These are phyloP conservation scores for Stylosanthes scabra DNA, from an alignment of 331 rosid genomes.

Conservation along the genomic window DNA sequence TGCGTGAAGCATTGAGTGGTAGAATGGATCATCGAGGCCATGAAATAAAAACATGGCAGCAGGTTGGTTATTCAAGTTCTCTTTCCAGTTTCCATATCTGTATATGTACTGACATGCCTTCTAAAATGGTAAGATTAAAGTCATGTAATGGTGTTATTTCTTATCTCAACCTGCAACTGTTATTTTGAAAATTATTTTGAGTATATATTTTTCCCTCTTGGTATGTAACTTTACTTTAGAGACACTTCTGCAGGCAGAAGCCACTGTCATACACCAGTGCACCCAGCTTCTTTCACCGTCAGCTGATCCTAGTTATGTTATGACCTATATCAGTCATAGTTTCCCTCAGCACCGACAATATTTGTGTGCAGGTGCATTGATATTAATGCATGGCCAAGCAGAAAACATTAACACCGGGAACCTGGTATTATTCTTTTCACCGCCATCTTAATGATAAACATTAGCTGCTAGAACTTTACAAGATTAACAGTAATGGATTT, in stretches of 20 bases:
- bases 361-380: constrained; percentile 99
- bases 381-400: constrained; percentile 90
- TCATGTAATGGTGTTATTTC: not conserved
- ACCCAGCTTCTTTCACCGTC: constrained; percentile 90
- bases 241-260: constrained; percentile 74
- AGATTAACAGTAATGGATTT: constrained; percentile 15
- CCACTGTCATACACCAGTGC: constrained; percentile 91
- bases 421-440: constrained; percentile 64
- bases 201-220: not conserved
- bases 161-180: constrained; percentile 6
- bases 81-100: constrained; percentile 36
- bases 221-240: constrained; percentile 30
- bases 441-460: constrained; percentile 24
- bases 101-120: constrained; percentile 20
- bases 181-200: not conserved
- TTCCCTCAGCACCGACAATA: constrained; percentile 80
- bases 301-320: constrained; percentile 84
- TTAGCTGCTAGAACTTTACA: constrained; percentile 4
- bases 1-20: constrained; percentile 78
- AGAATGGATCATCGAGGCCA: constrained; percentile 78
- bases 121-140: constrained; percentile 12
- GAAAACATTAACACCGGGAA: constrained; percentile 83
- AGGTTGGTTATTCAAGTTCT: constrained; percentile 60
- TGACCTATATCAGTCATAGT: constrained; percentile 85
- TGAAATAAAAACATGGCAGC: constrained; percentile 93